These are phyloP conservation scores for Coniosporium tulheliwenetii DNA, from an alignment of 2,329 filamentous ascomycete species.

Conservation along the genomic window DNA sequence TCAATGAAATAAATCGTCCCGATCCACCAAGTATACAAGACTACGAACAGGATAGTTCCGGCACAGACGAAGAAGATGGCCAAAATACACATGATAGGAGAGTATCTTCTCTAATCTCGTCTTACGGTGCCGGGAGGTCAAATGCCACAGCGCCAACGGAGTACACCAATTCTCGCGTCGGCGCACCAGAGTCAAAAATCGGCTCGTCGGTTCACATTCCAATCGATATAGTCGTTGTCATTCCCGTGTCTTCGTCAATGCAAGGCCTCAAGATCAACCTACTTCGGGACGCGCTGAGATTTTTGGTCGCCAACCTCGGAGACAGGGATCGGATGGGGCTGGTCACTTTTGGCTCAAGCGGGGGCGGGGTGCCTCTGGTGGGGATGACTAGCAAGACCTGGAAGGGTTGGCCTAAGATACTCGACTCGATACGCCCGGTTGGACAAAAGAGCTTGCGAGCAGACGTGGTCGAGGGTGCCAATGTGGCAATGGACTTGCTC, in stretches of 20 bases:
- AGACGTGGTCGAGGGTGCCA: constrained; percentile 93
- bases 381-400: constrained; percentile 95
- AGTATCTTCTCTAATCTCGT: constrained; percentile 64
- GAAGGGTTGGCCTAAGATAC: constrained; percentile 76
- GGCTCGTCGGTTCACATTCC: constrained; percentile 61
- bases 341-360: constrained; percentile 90
- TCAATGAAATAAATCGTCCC: constrained; percentile 66
- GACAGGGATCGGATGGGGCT: constrained; percentile 93
- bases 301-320: constrained; percentile 78
- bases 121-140: constrained; percentile 68
- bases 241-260: constrained; percentile 96
- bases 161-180: constrained; percentile 54
- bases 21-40: constrained; percentile 51
- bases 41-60: constrained; percentile 66
- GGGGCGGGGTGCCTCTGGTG: constrained; percentile 86
- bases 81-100: constrained; percentile 43
- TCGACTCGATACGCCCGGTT: constrained; percentile 79
- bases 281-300: constrained; percentile 78
- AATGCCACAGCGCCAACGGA: constrained; percentile 81
- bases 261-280: constrained; percentile 98
- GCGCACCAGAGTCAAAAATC: constrained; percentile 27
- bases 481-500: constrained; percentile 93
- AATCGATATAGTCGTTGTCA: constrained; percentile 88
- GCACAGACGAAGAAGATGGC: constrained; percentile 80
- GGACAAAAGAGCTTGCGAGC: constrained; percentile 93